Conservation (phyloP, 345 rosid species). For the Fremontodendron californicum region DNA sequence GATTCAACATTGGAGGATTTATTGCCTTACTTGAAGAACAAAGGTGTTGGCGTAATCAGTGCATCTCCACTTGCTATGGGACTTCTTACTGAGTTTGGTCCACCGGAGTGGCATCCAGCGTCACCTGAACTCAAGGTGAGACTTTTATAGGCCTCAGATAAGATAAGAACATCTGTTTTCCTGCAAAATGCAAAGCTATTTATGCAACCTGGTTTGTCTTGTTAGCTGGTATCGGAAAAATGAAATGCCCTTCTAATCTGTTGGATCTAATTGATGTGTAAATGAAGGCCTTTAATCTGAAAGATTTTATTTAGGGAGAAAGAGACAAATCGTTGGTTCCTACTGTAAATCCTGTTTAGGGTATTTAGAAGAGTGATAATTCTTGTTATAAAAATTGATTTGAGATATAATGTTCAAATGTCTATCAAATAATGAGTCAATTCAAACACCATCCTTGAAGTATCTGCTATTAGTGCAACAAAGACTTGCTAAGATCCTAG, state of each 20-base stretch:
- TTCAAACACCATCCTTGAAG: neutral
- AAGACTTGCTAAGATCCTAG: neutral
- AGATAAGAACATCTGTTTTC: neutral
- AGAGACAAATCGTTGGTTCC: neutral
- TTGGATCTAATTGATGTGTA: neutral
- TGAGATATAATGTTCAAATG: neutral
- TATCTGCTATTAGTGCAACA: neutral
- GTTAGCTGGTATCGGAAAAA: neutral
- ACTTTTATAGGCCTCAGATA: conserved; percentile 1
- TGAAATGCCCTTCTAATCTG: neutral
- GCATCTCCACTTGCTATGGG: conserved; percentile 96
- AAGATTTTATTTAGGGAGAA: neutral
- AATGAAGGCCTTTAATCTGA: neutral
- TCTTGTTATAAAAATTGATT: neutral
- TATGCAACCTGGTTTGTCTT: neutral
- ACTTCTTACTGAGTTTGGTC: conserved; percentile 79
- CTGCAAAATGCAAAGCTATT: neutral
- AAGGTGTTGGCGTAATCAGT: conserved; percentile 77
- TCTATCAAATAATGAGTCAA: neutral
- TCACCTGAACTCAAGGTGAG: conserved; percentile 72
- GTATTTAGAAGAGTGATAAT: neutral
- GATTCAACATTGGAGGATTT: conserved; percentile 70
- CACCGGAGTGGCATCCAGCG: conserved; percentile 99
- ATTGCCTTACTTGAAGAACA: conserved; percentile 76
- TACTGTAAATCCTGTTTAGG: neutral